phyloP scores from a whole-genome alignment of 2,329 filamentous ascomycete genomes.

The Ophiostoma triangulosporum region DNA sequence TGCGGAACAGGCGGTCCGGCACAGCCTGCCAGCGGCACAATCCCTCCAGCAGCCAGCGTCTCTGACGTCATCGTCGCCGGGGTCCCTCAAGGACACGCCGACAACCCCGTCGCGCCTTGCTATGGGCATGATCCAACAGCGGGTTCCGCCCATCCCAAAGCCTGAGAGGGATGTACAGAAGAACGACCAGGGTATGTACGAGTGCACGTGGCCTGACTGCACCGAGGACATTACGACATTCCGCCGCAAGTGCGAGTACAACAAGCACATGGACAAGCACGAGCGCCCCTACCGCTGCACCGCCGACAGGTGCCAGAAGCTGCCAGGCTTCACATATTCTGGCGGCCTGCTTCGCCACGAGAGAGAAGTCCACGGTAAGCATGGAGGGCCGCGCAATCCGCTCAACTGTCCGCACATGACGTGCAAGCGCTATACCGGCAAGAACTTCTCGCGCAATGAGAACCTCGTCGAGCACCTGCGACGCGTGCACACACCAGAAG shows the following conservation, averaged over 20 bases:
- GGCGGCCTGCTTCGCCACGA: slow-evolving; percentile 82
- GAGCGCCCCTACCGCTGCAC: slow-evolving; percentile 83
- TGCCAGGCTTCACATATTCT: slow-evolving; percentile 89
- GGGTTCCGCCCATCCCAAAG: slow-evolving; percentile 43
- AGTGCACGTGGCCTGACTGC: slow-evolving; percentile 61
- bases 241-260: slow-evolving; percentile 82
- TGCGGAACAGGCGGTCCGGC: background rate
- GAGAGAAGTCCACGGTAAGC: slow-evolving; percentile 83
- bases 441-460: slow-evolving; percentile 85
- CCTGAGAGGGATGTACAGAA: slow-evolving; percentile 43
- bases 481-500: slow-evolving; percentile 57
- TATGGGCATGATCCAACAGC: slow-evolving; percentile 10
- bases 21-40: background rate
- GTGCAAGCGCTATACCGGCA: slow-evolving; percentile 79
- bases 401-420: slow-evolving; percentile 74
- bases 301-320: slow-evolving; percentile 73
- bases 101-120: slow-evolving; percentile 14
- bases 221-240: slow-evolving; percentile 52
- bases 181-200: slow-evolving; percentile 61
- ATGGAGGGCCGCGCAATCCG: slow-evolving; percentile 76
- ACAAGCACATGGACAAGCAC: slow-evolving; percentile 98
- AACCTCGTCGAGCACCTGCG: slow-evolving; percentile 89
- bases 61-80: slow-evolving; percentile 10
- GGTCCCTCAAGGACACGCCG: slow-evolving; percentile 17
- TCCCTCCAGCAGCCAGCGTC: background rate